phyloP scores from a whole-genome alignment of 768 basidiomycete species.

The Coprinopsis strossmayeri region DNA sequence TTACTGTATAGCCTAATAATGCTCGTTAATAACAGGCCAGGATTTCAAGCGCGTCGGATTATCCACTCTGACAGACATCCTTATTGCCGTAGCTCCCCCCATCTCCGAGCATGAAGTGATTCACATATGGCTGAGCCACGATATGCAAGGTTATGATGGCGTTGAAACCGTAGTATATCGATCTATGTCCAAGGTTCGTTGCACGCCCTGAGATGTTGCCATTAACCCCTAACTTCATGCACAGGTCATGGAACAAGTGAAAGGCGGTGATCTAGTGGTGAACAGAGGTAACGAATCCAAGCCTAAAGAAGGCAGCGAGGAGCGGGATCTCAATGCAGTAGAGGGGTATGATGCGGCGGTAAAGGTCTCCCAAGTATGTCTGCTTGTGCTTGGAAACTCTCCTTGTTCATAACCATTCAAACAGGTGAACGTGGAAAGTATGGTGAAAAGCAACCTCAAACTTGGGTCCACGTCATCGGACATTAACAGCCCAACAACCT shows the following conservation, averaged over 20 bases:
- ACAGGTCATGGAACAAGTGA: constrained; percentile 90
- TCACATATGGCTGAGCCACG: constrained; percentile 91
- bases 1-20: too few relatives aligned
- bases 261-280: constrained; percentile 86
- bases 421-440: constrained; percentile 72
- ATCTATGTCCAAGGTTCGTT: constrained; percentile 67
- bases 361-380: constrained; percentile 73
- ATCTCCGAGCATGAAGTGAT: constrained; percentile 99
- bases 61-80: constrained; percentile 83
- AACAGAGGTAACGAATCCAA: constrained; percentile 75
- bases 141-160: constrained; percentile 95
- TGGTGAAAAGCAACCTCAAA: constrained; percentile 57
- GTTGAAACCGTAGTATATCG: constrained; percentile 92
- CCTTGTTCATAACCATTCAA: not conserved
- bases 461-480: constrained; percentile 24
- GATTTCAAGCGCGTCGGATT: constrained; percentile 86
- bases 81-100: constrained; percentile 96
- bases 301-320: constrained; percentile 50
- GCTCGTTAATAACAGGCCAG: constrained; percentile 49
- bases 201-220: not conserved
- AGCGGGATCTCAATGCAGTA: constrained; percentile 73
- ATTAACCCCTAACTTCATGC: constrained; percentile 1
- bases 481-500: constrained; percentile 56
- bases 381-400: constrained; percentile 3
- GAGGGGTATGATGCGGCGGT: constrained; percentile 81